Evolutionary conservation across 2,329 filamentous ascomycete species (phyloP).

Genomic region (Trichocomaceae sp.): DNA sequence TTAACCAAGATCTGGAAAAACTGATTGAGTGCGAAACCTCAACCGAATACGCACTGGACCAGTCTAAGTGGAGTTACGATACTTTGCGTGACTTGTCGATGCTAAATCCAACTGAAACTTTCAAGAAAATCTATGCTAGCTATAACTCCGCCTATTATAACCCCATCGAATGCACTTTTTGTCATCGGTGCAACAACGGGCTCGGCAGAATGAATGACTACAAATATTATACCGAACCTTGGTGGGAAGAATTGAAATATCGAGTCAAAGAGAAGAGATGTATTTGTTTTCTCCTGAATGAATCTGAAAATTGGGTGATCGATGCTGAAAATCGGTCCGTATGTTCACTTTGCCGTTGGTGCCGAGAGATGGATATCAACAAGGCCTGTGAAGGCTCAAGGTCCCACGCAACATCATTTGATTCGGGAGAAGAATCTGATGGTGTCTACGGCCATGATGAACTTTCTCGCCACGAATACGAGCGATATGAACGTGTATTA

Average conservation of each 20-base stretch:
- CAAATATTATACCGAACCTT: neutral
- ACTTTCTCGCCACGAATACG: neutral
- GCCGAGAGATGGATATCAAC: neutral
- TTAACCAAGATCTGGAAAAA: neutral
- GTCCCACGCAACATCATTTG: neutral
- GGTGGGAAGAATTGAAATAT: slow-evolving; percentile 8
- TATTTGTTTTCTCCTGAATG: neutral
- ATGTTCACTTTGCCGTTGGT: neutral
- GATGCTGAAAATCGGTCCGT: neutral
- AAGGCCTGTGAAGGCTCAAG: neutral
- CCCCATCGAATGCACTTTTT: too few relatives aligned
- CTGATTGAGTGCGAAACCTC: neutral
- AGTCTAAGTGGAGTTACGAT: neutral
- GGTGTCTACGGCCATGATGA: neutral
- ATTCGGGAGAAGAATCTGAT: neutral
- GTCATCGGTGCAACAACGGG: neutral
- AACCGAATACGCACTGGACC: neutral
- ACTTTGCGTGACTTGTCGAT: neutral
- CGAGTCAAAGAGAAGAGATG: neutral
- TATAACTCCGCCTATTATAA: neutral
- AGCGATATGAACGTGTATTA: neutral
- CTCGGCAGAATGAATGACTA: neutral
- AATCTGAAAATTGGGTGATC: neutral
- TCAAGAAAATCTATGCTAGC: neutral
- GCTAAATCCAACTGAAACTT: neutral